phyloP scores from a whole-genome alignment of 371 early-diverging fungal genomes.

The Mucor ambiguus region DNA sequence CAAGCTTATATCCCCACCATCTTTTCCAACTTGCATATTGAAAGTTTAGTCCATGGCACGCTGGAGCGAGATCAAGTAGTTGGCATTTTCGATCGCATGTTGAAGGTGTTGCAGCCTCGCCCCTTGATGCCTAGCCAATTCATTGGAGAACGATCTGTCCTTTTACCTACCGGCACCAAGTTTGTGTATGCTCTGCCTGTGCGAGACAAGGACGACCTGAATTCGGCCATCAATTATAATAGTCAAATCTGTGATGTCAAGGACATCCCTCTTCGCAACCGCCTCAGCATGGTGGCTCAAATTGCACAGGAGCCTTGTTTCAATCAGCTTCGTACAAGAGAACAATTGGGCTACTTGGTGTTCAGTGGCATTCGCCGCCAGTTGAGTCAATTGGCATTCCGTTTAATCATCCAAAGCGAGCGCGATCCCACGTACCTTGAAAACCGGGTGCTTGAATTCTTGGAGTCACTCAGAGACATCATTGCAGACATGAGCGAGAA shows the following conservation, averaged over 20 bases:
- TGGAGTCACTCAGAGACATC: conserved; percentile 53
- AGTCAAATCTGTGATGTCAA: conserved; percentile 61
- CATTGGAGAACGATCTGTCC: conserved; percentile 56
- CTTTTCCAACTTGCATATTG: conserved; percentile 69
- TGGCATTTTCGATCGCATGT: conserved; percentile 54
- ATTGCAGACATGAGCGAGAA: conserved; percentile 68
- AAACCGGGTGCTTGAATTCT: conserved; percentile 75
- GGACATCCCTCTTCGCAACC: conserved; percentile 56
- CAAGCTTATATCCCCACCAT: conserved; percentile 66
- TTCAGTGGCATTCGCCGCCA: conserved; percentile 66
- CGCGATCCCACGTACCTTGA: conserved; percentile 80
- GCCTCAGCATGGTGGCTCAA: conserved; percentile 69
- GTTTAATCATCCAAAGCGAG: conserved; percentile 88
- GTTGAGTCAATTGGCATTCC: conserved; percentile 62
- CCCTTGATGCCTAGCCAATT: conserved; percentile 66
- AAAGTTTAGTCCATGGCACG: conserved; percentile 87
- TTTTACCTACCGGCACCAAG: conserved; percentile 57
- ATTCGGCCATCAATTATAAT: conserved; percentile 85
- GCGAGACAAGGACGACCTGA: conserved; percentile 74
- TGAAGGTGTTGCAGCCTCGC: conserved; percentile 53
- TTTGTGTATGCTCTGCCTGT: conserved; percentile 59
- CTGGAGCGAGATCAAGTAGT: conserved; percentile 63
- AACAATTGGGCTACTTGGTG: conserved; percentile 87
- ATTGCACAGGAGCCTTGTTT: conserved; percentile 89
- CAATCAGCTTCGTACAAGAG: conserved; percentile 89